These are phyloP conservation scores for Hygrophoropsis aurantiaca DNA, from an alignment of 768 basidiomycete species.

Conservation along the genomic window DNA sequence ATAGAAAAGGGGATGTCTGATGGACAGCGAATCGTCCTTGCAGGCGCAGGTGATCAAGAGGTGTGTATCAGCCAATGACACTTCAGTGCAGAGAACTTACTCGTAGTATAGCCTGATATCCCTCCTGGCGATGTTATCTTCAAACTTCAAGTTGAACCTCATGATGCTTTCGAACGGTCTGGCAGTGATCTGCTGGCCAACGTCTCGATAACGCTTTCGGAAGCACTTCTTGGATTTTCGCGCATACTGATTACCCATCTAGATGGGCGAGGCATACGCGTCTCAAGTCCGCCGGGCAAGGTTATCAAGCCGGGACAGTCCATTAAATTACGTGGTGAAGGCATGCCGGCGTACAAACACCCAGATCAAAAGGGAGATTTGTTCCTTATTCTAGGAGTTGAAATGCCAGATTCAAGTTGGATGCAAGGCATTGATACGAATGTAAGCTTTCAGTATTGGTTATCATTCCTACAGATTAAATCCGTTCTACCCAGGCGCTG, in stretches of 20 bases:
- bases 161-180: slow-evolving; percentile 81
- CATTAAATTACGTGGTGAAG: slow-evolving; percentile 79
- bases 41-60: slow-evolving; percentile 91
- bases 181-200: slow-evolving; percentile 79
- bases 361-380: slow-evolving; percentile 75
- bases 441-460: slow-evolving; percentile 37
- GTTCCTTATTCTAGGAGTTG: slow-evolving; percentile 78
- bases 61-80: slow-evolving; percentile 37
- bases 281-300: slow-evolving; percentile 72
- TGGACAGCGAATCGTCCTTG: slow-evolving; percentile 79
- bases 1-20: slow-evolving; percentile 87
- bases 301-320: slow-evolving; percentile 74
- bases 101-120: slow-evolving; percentile 66
- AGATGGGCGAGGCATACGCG: slow-evolving; percentile 87
- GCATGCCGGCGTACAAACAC: slow-evolving; percentile 80
- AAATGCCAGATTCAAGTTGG: slow-evolving; percentile 87
- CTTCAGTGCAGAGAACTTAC: slow-evolving; percentile 9
- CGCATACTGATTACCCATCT: slow-evolving; percentile 89
- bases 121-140: slow-evolving; percentile 93
- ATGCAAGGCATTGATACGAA: slow-evolving; percentile 58
- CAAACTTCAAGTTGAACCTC: slow-evolving; percentile 62
- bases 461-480: slow-evolving; percentile 4
- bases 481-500: slow-evolving; percentile 53
- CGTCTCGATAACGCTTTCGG: slow-evolving; percentile 86
- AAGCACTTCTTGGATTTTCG: slow-evolving; percentile 93